Evolutionary conservation across 1,284 basidiomycete genomes (phyloP).

Genomic region (Psilocybe mexicana): DNA sequence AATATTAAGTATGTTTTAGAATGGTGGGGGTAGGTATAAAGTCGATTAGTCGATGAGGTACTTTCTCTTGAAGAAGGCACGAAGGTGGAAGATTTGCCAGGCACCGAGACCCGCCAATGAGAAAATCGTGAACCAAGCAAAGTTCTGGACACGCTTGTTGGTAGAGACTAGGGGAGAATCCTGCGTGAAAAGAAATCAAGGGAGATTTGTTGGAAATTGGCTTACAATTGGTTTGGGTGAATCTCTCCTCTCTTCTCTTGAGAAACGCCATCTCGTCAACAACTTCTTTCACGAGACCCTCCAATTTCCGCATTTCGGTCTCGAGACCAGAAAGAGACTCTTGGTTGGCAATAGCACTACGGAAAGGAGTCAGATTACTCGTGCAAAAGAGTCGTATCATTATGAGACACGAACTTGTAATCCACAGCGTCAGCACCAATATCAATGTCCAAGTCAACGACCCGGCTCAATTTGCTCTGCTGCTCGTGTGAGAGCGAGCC

Average conservation of each 20-base stretch:
- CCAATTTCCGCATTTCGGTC: conserved; percentile 97
- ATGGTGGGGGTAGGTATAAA: background rate
- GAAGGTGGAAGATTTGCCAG: conserved; percentile 94
- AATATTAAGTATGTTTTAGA: background rate
- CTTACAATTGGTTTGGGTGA: conserved; percentile 89
- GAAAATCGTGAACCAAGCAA: conserved; percentile 86
- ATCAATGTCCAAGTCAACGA: conserved; percentile 93
- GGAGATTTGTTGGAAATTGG: background rate
- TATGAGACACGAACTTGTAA: conserved; percentile 77
- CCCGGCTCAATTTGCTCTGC: conserved; percentile 53
- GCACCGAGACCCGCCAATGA: conserved; percentile 83
- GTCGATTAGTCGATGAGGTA: conserved; percentile 85
- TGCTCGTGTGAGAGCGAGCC: conserved; percentile 40
- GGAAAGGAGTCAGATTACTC: background rate
- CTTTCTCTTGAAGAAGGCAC: conserved; percentile 95
- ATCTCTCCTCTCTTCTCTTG: conserved; percentile 85
- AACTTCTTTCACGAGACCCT: conserved; percentile 92
- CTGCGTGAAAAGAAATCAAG: background rate
- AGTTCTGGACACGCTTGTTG: conserved; percentile 88
- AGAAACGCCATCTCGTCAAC: conserved; percentile 94
- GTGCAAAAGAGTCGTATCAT: background rate
- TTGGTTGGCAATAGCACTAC: conserved; percentile 95
- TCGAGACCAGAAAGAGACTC: conserved; percentile 95
- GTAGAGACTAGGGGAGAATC: conserved; percentile 73
- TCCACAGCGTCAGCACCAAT: conserved; percentile 98